Percentiles rank a stretch among this genome's conserved stretches.
These are phyloP conservation scores for Neoboletus subvelutipes DNA, from an alignment of 768 basidiomycete species.

Conservation along the genomic window DNA sequence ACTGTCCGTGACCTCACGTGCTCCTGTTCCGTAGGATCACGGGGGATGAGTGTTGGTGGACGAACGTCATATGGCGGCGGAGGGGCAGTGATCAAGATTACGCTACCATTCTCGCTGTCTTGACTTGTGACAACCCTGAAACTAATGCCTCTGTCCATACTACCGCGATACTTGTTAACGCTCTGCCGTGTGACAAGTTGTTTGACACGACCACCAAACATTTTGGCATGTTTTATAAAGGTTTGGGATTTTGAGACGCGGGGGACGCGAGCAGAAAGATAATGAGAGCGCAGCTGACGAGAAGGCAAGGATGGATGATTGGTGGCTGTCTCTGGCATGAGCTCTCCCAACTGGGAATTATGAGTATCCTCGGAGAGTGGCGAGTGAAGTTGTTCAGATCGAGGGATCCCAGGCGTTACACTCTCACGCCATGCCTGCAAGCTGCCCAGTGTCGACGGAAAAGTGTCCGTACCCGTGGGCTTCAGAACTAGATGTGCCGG, in stretches of 20 bases:
- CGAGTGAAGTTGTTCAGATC: conserved; percentile 15
- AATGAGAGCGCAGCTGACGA: conserved; percentile 7
- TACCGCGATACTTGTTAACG: conserved; percentile 10
- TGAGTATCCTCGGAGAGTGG: conserved; percentile 15
- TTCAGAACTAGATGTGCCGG: conserved; percentile 21
- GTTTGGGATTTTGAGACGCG: conserved; percentile 14
- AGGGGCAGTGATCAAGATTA: conserved; percentile 31
- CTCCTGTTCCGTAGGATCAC: conserved; percentile 2
- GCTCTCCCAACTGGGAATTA: conserved; percentile 7
- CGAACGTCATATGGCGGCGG: conserved; percentile 26
- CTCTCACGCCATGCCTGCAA: conserved; percentile 32
- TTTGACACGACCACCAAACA: conserved; percentile 30
- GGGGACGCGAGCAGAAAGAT: neutral
- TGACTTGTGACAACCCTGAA: conserved; percentile 21
- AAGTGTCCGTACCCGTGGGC: conserved; percentile 32
- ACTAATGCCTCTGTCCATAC: conserved; percentile 22
- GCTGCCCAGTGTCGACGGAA: conserved; percentile 31
- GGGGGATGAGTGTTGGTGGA: conserved; percentile 7
- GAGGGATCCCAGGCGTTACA: conserved; percentile 18
- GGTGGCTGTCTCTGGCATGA: conserved; percentile 2
- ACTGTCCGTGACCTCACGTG: conserved; percentile 16
- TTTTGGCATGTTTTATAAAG: conserved; percentile 29
- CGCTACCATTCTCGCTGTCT: conserved; percentile 33
- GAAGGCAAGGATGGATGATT: conserved; percentile 4
- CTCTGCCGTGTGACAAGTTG: conserved; percentile 22